Conservation (phyloP, 2,329 filamentous ascomycete species). For the Knufia fluminis region DNA sequence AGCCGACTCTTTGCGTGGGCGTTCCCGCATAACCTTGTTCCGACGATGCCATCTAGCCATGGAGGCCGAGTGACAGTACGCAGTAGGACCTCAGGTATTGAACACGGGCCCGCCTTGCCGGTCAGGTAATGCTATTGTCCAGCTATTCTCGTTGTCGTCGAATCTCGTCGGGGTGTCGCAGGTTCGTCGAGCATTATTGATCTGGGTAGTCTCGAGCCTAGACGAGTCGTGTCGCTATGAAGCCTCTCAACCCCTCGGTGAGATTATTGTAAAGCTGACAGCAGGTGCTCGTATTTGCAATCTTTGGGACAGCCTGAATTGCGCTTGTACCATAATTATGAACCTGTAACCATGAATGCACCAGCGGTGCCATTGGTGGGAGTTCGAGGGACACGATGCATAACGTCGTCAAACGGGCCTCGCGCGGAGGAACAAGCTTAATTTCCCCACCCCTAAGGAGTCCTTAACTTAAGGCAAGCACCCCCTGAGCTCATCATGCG, state of each 20-base stretch:
- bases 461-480: not conserved
- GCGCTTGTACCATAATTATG: not conserved
- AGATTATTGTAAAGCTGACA: not conserved
- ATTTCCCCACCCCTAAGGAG: not conserved
- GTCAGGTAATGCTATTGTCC: not conserved
- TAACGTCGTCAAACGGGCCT: not conserved
- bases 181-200: constrained; percentile 2
- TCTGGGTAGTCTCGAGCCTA: not conserved
- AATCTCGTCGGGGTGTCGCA: not conserved
- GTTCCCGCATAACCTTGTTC: constrained; percentile 26
- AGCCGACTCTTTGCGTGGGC: constrained; percentile 24
- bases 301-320: not conserved
- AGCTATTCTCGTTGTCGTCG: not conserved
- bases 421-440: not conserved
- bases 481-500: not conserved
- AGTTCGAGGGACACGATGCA: not conserved
- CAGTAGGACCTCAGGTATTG: not conserved
- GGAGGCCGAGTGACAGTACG: constrained; percentile 8
- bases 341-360: not conserved
- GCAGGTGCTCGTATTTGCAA: not conserved
- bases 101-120: not conserved
- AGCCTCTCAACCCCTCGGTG: not conserved
- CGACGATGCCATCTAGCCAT: constrained; percentile 24
- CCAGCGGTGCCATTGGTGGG: not conserved
- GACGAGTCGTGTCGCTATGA: not conserved